Conservation (phyloP, 495 filamentous ascomycete genomes). For the Tuber borchii region DNA sequence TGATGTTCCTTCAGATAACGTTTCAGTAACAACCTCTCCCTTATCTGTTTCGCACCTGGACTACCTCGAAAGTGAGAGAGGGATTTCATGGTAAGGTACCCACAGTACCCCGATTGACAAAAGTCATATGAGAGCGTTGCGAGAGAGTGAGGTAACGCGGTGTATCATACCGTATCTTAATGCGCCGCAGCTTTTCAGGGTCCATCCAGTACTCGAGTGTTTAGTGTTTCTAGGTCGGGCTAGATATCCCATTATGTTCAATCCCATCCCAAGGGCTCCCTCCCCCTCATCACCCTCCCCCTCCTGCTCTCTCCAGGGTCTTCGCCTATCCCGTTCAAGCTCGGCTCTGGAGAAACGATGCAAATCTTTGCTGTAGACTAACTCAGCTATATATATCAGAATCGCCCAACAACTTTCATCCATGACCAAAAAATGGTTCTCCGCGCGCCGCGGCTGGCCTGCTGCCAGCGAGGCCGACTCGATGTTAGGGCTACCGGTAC, state of each 20-base stretch:
- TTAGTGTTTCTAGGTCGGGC: not conserved
- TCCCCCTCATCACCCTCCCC: too few relatives aligned
- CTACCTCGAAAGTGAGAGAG: not conserved
- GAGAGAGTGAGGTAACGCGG: not conserved
- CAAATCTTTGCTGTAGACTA: not conserved
- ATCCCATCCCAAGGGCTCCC: not conserved
- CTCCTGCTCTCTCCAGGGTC: not conserved
- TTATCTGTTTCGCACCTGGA: not conserved
- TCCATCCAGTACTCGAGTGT: not conserved
- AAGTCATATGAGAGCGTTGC: not conserved
- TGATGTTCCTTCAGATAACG: not conserved
- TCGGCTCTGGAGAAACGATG: not conserved
- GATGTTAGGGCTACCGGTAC: too few relatives aligned
- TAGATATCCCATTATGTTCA: not conserved
- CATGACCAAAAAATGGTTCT: too few relatives aligned
- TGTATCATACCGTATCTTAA: not conserved
- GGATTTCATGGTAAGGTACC: not conserved
- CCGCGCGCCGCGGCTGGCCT: too few relatives aligned
- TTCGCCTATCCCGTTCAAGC: not conserved
- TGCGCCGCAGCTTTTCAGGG: not conserved
- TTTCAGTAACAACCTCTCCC: not conserved
- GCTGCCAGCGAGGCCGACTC: too few relatives aligned
- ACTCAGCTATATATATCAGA: not conserved
- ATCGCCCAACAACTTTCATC: not conserved
- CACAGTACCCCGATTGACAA: not conserved